phyloP scores from a whole-genome alignment of 306 rosid species.

The Begonia fuchsioides region DNA sequence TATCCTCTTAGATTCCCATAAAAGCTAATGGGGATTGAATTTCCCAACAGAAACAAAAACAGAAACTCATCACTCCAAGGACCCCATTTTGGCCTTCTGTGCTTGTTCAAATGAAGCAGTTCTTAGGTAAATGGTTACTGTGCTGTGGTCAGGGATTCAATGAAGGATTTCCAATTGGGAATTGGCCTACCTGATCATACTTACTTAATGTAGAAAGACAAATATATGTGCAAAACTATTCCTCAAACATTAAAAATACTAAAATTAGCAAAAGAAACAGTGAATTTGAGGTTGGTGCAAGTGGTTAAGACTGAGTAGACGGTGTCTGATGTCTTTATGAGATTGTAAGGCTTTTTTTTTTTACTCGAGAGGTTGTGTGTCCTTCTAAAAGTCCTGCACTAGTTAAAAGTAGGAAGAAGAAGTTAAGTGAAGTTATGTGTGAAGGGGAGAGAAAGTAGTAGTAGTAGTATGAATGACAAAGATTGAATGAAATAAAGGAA shows the following conservation, averaged over 20 bases:
- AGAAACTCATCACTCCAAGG: constrained; percentile 11
- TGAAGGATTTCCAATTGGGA: too few species aligned
- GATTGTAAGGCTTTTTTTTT: constrained; percentile 2
- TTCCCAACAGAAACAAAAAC: constrained; percentile 5
- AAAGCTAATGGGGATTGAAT: constrained; percentile 12
- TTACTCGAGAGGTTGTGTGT: constrained; percentile 1
- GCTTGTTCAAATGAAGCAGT: too few species aligned
- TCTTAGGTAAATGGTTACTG: too few species aligned
- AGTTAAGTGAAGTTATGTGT: constrained; percentile 27
- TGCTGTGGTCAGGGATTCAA: too few species aligned
- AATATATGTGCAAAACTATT: too few species aligned
- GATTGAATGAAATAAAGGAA: constrained; percentile 23
- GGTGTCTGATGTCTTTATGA: neutral
- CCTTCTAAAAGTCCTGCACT: constrained; percentile 20
- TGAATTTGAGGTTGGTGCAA: constrained; percentile 18
- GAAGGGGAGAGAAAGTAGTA: constrained; percentile 29
- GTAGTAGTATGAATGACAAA: too few species aligned
- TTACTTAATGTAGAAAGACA: too few species aligned
- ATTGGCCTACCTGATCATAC: too few species aligned
- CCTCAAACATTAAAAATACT: too few species aligned
- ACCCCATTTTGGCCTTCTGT: constrained; percentile 11
- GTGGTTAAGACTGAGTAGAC: constrained; percentile 15
- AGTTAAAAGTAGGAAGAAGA: constrained; percentile 12
- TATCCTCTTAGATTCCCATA: constrained; percentile 4
- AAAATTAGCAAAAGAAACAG: neutral